Evolutionary conservation across 1,284 basidiomycete species (phyloP).

Genomic region (Schizopora paradoxa): DNA sequence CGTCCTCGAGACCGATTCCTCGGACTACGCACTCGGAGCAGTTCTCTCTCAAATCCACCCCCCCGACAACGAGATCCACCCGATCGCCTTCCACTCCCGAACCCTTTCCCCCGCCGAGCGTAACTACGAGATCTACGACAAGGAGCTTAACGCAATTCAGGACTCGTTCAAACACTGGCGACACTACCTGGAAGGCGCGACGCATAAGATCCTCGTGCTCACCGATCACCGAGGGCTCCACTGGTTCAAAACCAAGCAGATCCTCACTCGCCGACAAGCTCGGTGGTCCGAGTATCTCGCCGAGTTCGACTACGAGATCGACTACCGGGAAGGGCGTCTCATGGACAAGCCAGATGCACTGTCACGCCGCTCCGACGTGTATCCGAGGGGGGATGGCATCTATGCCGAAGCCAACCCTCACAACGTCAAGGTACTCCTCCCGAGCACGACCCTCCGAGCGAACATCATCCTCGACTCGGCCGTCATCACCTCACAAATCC

Average conservation of each 20-base stretch:
- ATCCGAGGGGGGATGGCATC: background rate
- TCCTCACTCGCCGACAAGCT: slow-evolving; percentile 25
- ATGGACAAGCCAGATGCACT: slow-evolving; percentile 25
- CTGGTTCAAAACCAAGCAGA: slow-evolving; percentile 24
- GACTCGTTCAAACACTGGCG: slow-evolving; percentile 28
- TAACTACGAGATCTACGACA: slow-evolving; percentile 36
- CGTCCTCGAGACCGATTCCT: slow-evolving; percentile 15
- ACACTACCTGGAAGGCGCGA: slow-evolving; percentile 26
- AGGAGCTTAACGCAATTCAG: slow-evolving; percentile 34
- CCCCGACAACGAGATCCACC: slow-evolving; percentile 18
- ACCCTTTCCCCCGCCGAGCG: slow-evolving; percentile 24
- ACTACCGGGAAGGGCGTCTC: slow-evolving; percentile 25
- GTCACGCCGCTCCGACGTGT: slow-evolving; percentile 17
- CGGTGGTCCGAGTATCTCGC: slow-evolving; percentile 27
- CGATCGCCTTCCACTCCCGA: slow-evolving; percentile 26
- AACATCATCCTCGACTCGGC: slow-evolving; percentile 9
- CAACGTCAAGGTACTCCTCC: background rate
- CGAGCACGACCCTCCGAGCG: slow-evolving; percentile 7
- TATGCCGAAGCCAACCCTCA: background rate
- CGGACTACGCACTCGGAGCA: slow-evolving; percentile 2
- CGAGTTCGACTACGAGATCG: slow-evolving; percentile 24
- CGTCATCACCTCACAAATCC: background rate
- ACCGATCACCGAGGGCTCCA: slow-evolving; percentile 30
- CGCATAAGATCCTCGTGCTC: slow-evolving; percentile 20
- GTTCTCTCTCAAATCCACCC: slow-evolving; percentile 12